Evolutionary conservation across 1,284 basidiomycete genomes (phyloP), one percentile per base, ranked within the genome.

Genomic region (Apiotrichum domesticum): DNA sequence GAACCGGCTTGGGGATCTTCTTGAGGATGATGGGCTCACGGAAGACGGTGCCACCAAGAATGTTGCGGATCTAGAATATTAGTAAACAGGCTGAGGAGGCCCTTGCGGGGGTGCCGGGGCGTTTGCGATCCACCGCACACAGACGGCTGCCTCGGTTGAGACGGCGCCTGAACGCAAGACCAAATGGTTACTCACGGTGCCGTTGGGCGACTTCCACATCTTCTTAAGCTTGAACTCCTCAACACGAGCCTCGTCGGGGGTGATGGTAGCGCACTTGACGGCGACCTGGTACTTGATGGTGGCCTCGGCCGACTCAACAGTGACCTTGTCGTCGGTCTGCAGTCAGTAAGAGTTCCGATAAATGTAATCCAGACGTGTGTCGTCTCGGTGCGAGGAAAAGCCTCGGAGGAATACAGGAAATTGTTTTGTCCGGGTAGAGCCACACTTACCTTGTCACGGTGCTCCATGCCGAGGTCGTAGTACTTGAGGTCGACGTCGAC

Each of bases 11-110:
- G 42, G 95, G 96, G 70, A 98, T 88, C 64, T 87, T 85, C 53
- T 87, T 75, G 47, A 98, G 84, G 71, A 98, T 86, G 78, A 98
- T 98, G 65, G 96, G 96, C 77, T 97, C 95, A 64, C 95, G 87
- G 85, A 98, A 98, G 58, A 98, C 95, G 37, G 95, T 98, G 54
- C 95, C 95, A 50, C 93, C 93, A 52, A 98, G 86, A 69, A 96
- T 94, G 78, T 97, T 98, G 66, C 94, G 88, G 77, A 97, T 93
- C 85, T 88, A 65, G 37, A 15, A n/a, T 51, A 29, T 47, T 13
- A 48, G 42, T 3, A 29, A 29, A 29, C 29, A 29, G 29, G 29
- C 29, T 29, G 29, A 29, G 29, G 29, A 29, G 29, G 46, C 34
- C 34, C 46, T 9, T 39, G 37, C 14, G 37, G 14, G 8, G 8